Evolutionary conservation across 768 basidiomycete species (phyloP).

Genomic region (Tremella fuciformis): DNA sequence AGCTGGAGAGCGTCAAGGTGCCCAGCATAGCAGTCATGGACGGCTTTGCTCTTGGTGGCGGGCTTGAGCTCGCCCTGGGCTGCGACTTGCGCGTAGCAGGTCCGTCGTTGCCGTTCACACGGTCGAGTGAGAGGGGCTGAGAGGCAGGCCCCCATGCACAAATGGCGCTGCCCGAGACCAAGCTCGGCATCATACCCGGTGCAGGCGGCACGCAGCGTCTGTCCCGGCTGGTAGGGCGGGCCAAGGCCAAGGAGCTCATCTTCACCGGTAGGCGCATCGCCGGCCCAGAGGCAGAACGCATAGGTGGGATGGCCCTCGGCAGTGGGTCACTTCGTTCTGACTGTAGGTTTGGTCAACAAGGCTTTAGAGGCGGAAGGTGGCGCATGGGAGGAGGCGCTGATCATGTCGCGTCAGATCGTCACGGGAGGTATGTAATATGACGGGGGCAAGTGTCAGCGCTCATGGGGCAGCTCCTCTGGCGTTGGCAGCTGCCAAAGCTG

Average conservation of each 20-base stretch:
- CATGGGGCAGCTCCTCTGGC: slow-evolving; percentile 71
- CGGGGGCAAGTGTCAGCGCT: background rate
- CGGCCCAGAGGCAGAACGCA: slow-evolving; percentile 71
- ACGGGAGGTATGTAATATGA: slow-evolving; percentile 24
- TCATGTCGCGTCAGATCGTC: slow-evolving; percentile 32
- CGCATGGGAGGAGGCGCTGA: slow-evolving; percentile 21
- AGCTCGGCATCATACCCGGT: slow-evolving; percentile 89
- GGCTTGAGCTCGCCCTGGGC: slow-evolving; percentile 78
- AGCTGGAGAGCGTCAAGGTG: slow-evolving; percentile 76
- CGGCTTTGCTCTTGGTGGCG: slow-evolving; percentile 90
- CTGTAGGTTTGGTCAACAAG: background rate
- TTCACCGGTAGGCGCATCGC: slow-evolving; percentile 77
- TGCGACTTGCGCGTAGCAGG: slow-evolving; percentile 89
- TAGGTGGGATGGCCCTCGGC: slow-evolving; percentile 18
- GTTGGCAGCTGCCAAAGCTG: slow-evolving; percentile 80
- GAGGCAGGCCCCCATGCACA: slow-evolving; percentile 56
- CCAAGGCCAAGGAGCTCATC: slow-evolving; percentile 87
- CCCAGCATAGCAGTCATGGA: slow-evolving; percentile 86
- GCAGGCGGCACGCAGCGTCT: slow-evolving; percentile 92
- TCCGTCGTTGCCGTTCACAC: slow-evolving; percentile 50
- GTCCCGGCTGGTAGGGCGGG: slow-evolving; percentile 78
- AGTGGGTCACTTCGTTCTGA: background rate
- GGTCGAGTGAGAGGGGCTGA: background rate
- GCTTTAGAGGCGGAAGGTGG: slow-evolving; percentile 22
- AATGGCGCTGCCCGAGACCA: slow-evolving; percentile 90